Percentiles rank a stretch among this genome's conserved stretches.
Conservation (phyloP, 1,139 yeast species). For the Zhuliangozyma blackwelliae region DNA sequence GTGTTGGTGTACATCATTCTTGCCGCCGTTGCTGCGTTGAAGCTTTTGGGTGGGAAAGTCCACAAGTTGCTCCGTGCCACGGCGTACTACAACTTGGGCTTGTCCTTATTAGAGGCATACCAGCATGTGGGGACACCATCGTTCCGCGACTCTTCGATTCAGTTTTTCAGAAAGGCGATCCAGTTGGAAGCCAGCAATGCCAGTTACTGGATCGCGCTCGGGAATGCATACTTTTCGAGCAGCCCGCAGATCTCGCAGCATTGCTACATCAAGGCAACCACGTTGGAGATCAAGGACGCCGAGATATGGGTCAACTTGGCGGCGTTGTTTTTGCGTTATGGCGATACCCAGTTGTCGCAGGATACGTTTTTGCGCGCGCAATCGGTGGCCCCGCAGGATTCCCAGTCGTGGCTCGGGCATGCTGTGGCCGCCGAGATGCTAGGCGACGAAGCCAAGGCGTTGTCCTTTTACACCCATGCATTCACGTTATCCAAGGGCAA, state of each 20-base stretch:
- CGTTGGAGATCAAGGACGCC: slow-evolving; percentile 65
- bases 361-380: slow-evolving; percentile 74
- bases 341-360: slow-evolving; percentile 69
- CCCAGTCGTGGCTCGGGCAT: slow-evolving; percentile 84
- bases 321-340: slow-evolving; percentile 61
- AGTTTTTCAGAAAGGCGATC: slow-evolving; percentile 60
- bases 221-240: slow-evolving; percentile 56
- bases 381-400: slow-evolving; percentile 72
- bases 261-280: slow-evolving; percentile 79
- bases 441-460: slow-evolving; percentile 54
- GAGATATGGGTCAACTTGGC: slow-evolving; percentile 82
- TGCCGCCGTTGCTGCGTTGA: slow-evolving; percentile 25
- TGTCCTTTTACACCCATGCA: slow-evolving; percentile 68
- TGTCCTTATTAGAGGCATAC: slow-evolving; percentile 53
- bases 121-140: slow-evolving; percentile 17
- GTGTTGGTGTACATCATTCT: slow-evolving; percentile 23
- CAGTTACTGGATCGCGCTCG: slow-evolving; percentile 79
- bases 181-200: slow-evolving; percentile 65
- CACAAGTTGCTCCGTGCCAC: slow-evolving; percentile 56
- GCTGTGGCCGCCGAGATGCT: slow-evolving; percentile 62
- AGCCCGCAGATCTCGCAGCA: slow-evolving; percentile 83
- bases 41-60: slow-evolving; percentile 25
- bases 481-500: slow-evolving; percentile 71
- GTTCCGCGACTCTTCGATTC: slow-evolving; percentile 48
- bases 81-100: slow-evolving; percentile 66